These are phyloP conservation scores for Arthrobotrys sphaeroides DNA, from an alignment of 2,329 filamentous ascomycete species.

Conservation along the genomic window DNA sequence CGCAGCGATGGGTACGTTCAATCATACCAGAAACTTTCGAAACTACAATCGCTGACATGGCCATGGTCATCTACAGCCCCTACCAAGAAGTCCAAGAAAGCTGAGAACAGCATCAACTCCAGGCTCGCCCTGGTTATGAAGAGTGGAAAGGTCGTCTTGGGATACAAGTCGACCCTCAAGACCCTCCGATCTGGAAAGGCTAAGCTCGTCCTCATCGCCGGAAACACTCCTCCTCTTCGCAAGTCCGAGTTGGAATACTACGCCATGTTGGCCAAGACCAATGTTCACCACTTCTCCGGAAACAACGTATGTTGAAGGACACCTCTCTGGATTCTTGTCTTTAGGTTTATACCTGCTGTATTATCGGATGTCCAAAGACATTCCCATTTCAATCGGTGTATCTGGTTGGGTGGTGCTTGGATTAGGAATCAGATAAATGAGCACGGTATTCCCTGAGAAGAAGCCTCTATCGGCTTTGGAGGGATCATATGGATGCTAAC, in stretches of 20 bases:
- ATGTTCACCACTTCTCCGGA: constrained; percentile 96
- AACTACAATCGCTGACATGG: constrained; percentile 21
- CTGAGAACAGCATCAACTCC: constrained; percentile 80
- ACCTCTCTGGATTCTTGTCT: neutral
- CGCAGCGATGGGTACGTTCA: constrained; percentile 56
- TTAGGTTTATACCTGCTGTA: constrained; percentile 47
- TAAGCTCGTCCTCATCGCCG: constrained; percentile 90
- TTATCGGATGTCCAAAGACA: constrained; percentile 46
- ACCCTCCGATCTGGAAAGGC: constrained; percentile 93
- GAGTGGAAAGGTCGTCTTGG: constrained; percentile 68
- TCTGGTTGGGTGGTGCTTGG: neutral
- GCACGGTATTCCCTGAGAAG: constrained; percentile 77
- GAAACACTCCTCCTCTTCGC: constrained; percentile 96
- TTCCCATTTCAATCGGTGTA: neutral
- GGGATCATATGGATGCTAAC: constrained; percentile 75
- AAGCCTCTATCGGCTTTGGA: constrained; percentile 87
- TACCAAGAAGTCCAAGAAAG: constrained; percentile 84
- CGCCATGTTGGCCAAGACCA: constrained; percentile 90
- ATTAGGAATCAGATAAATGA: constrained; percentile 49
- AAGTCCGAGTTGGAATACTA: constrained; percentile 98
- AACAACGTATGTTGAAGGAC: constrained; percentile 89
- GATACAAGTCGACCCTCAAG: constrained; percentile 92
- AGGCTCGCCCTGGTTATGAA: constrained; percentile 76
- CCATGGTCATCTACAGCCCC: constrained; percentile 69
- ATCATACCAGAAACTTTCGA: neutral